Evolutionary conservation across 345 rosid genomes (phyloP), one percentile per base, ranked within the genome.

Genomic region (Brassica nigra): DNA sequence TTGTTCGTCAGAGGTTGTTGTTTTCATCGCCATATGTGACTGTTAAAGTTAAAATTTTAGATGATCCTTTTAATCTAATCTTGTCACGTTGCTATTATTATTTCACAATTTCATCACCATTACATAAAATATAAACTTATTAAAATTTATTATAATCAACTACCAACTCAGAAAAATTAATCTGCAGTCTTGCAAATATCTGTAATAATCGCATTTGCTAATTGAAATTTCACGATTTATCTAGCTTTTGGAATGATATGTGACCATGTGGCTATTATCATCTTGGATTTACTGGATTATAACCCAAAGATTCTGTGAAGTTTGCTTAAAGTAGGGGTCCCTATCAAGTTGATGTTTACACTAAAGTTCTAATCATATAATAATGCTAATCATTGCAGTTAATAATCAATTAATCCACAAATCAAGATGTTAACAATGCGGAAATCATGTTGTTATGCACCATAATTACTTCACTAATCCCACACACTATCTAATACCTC

Each of bases 331-430:
- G 8, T 85, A 23, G 84, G 85, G 85, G 87, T 86, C 87, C 86
- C 79, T 62, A 88, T 85, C 88, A 83, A 79, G 54, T 80, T 85
- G 92, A 90, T 89, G 92, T 81, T 57, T 75, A 83, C 89, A 81
- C 27, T 47, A 71, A 55, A 55, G 73, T 55, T 80, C 78, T 82
- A 75, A 72, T 85, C 59, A 57, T 8, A 61, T 61, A 74, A 68
- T 77, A 49, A 77, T 75, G 76, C 42, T 88, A 87, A 90, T 86
- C 85, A 87, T 89, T 84, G 83, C 85, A 83, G 20, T 85, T 33
- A 81, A 66, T 63, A 75, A 83, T 68, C 85, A 77, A 78, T 86
- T 86, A 83, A 82, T 77, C 85, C 80, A 29, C 81, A 70, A 78
- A 90, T 86, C 86, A 89, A 84, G 83, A 78, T 73, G 83, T 80